phyloP scores from a whole-genome alignment of 164 flowering plant species.

The Piper longum region DNA sequence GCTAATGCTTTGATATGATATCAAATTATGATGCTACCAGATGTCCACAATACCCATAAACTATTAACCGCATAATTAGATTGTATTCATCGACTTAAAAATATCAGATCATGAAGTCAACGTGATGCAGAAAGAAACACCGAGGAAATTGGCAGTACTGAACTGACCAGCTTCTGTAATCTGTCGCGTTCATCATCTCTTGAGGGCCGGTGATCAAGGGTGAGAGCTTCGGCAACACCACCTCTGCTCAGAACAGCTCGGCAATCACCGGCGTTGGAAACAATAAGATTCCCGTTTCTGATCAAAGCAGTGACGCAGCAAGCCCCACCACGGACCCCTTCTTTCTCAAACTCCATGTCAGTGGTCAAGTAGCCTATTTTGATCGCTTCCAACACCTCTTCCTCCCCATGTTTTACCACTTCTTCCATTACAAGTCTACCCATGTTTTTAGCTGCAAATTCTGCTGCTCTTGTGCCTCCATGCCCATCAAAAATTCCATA shows the following conservation, averaged over 20 bases:
- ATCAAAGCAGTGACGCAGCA: conserved; percentile 83
- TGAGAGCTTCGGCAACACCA: conserved; percentile 72
- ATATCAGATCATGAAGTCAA: no score
- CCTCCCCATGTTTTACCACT: conserved; percentile 24
- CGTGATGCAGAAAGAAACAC: background rate
- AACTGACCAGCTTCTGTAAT: conserved; percentile 12
- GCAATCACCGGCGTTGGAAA: conserved; percentile 84
- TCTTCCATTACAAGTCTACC: conserved; percentile 35
- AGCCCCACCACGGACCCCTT: conserved; percentile 67
- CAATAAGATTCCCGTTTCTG: conserved; percentile 34
- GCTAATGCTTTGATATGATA: no score
- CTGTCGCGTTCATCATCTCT: conserved; percentile 48
- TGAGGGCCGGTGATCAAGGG: conserved; percentile 58
- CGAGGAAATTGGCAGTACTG: background rate
- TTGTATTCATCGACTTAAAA: no score
- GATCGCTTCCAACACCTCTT: conserved; percentile 36
- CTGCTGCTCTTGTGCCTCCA: conserved; percentile 72
- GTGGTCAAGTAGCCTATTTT: conserved; percentile 58
- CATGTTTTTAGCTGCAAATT: conserved; percentile 65
- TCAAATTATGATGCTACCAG: no score
- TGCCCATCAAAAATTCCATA: conserved; percentile 92
- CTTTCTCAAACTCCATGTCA: conserved; percentile 56
- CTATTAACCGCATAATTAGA: no score
- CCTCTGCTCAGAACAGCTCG: conserved; percentile 72
- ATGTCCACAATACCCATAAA: background rate